These are phyloP conservation scores for Saccharomycopsis selenospora DNA, from an alignment of 805 yeast genomes.

Conservation along the genomic window DNA sequence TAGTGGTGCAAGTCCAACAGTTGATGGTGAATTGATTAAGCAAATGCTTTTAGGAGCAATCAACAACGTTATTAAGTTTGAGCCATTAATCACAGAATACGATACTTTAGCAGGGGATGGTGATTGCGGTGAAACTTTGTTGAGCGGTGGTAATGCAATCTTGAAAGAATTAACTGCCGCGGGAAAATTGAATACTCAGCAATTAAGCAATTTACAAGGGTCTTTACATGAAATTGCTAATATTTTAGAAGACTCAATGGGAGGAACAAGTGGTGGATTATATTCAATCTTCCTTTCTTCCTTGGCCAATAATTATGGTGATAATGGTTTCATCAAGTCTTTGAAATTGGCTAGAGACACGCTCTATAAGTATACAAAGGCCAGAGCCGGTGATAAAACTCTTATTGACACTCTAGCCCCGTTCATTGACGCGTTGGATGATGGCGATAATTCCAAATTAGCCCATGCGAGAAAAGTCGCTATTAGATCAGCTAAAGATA, in stretches of 20 bases:
- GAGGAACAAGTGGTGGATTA: slow-evolving; percentile 94
- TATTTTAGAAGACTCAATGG: slow-evolving; percentile 85
- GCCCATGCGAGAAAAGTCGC: slow-evolving; percentile 62
- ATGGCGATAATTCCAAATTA: slow-evolving; percentile 40
- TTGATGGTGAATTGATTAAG: slow-evolving; percentile 27
- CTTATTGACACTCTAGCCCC: slow-evolving; percentile 86
- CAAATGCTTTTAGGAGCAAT: slow-evolving; percentile 43
- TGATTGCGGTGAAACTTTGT: slow-evolving; percentile 91
- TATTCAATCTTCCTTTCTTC: slow-evolving; percentile 83
- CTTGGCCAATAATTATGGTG: slow-evolving; percentile 44
- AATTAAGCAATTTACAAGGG: slow-evolving; percentile 35
- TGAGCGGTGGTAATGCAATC: slow-evolving; percentile 73
- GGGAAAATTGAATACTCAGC: slow-evolving; percentile 39
- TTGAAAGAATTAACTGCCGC: slow-evolving; percentile 42
- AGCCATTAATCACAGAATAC: slow-evolving; percentile 75
- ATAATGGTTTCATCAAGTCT: slow-evolving; percentile 40
- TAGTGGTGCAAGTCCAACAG: slow-evolving; percentile 29
- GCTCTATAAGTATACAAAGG: slow-evolving; percentile 78
- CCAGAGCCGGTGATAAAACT: slow-evolving; percentile 84
- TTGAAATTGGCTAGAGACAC: slow-evolving; percentile 57
- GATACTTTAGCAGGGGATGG: slow-evolving; percentile 95
- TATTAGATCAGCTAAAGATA: slow-evolving; percentile 64
- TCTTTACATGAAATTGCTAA: slow-evolving; percentile 53
- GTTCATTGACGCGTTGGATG: slow-evolving; percentile 55
- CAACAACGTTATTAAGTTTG: slow-evolving; percentile 48